These are phyloP conservation scores for Cubamyces lactineus DNA, from an alignment of 768 basidiomycete species.

Conservation along the genomic window DNA sequence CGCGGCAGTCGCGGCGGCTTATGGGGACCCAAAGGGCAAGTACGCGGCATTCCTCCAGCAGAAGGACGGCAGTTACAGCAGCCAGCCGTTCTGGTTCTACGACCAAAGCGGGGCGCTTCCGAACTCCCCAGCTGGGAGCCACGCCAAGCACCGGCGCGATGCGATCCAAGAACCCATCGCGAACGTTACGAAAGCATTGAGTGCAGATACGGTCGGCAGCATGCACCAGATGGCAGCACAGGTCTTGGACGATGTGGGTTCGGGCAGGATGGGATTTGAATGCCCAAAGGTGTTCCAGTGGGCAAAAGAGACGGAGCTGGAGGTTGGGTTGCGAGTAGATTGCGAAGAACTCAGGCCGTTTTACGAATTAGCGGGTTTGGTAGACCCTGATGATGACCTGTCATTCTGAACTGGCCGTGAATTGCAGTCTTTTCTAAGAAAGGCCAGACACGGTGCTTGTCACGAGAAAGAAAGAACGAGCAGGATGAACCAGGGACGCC, in stretches of 20 bases:
- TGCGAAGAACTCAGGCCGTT: slow-evolving; percentile 48
- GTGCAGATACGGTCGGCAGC: background rate
- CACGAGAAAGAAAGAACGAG: background rate
- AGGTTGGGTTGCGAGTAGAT: slow-evolving; percentile 45
- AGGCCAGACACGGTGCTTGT: background rate
- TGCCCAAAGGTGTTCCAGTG: slow-evolving; percentile 45
- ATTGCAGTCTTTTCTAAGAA: too few relatives aligned
- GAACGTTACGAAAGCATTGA: background rate
- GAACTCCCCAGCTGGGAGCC: slow-evolving; percentile 39
- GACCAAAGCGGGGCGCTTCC: slow-evolving; percentile 47
- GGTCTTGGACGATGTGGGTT: background rate
- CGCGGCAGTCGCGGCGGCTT: slow-evolving; percentile 53
- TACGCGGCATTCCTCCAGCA: slow-evolving; percentile 49
- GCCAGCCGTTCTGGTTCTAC: slow-evolving; percentile 50
- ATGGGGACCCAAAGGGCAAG: slow-evolving; percentile 56
- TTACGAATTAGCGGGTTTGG: slow-evolving; percentile 30
- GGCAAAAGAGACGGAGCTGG: slow-evolving; percentile 41
- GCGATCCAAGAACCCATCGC: background rate
- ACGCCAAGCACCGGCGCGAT: slow-evolving; percentile 26
- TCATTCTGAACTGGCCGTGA: background rate
- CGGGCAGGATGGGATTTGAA: slow-evolving; percentile 33
- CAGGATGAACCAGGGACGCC: background rate
- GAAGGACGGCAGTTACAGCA: slow-evolving; percentile 37
- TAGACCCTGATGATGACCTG: background rate
- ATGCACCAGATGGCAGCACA: background rate